Evolutionary conservation across 805 yeast genomes (phyloP).

Genomic region (Wickerhamiella domercqiae): DNA sequence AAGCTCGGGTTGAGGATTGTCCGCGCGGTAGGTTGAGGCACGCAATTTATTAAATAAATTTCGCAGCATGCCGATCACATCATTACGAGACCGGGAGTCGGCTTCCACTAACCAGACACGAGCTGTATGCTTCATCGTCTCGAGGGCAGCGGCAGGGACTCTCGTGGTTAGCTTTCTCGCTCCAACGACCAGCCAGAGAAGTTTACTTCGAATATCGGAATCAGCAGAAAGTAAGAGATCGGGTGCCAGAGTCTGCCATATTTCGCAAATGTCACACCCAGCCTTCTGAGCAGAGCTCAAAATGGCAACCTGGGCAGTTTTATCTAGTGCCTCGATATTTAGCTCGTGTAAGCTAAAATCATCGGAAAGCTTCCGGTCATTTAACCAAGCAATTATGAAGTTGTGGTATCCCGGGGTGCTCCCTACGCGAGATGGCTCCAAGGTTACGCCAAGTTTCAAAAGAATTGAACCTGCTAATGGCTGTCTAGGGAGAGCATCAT

Average conservation of each 20-base stretch:
- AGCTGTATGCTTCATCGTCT: conserved; percentile 30
- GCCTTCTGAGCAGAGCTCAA: background rate
- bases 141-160: conserved; percentile 32
- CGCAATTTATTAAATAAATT: conserved; percentile 49
- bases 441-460: no score
- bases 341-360: no score
- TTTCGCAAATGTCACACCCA: background rate
- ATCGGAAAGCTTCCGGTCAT: no score
- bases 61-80: conserved; percentile 44
- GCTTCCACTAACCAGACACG: conserved; percentile 46
- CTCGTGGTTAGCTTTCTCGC: conserved; percentile 48
- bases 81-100: conserved; percentile 53
- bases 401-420: background rate
- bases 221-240: background rate
- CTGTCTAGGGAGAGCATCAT: no score
- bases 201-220: conserved; percentile 30
- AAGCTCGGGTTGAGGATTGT: conserved; percentile 27
- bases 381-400: no score
- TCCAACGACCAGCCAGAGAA: conserved; percentile 45
- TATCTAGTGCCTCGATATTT: background rate
- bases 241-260: conserved; percentile 2
- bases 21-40: conserved; percentile 49
- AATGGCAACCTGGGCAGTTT: background rate
- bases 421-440: no score
- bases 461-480: no score